Conservation (phyloP, 208 protist species). For the Leishmania mexicana region DNA sequence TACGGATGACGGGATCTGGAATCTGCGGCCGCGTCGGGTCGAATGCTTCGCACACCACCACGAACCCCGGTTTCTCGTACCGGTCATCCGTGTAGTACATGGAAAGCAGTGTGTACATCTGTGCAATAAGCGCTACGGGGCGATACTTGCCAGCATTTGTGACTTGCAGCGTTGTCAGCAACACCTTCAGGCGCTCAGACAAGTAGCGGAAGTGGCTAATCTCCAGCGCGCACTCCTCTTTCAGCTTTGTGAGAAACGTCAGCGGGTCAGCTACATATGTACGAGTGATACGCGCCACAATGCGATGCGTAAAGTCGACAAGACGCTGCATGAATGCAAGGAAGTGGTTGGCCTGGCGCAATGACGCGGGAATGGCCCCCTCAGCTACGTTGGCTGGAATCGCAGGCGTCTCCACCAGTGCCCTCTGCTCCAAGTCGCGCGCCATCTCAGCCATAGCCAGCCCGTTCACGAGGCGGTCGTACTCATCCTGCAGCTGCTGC, state of each 20-base stretch:
- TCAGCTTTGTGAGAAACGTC: slow-evolving; percentile 88
- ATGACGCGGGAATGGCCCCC: slow-evolving; percentile 96
- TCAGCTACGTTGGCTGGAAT: slow-evolving; percentile 86
- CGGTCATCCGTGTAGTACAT: slow-evolving; percentile 93
- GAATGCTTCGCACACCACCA: slow-evolving; percentile 96
- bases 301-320: slow-evolving; percentile 94
- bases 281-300: slow-evolving; percentile 83
- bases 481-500: slow-evolving; percentile 93
- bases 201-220: slow-evolving; percentile 87
- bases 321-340: slow-evolving; percentile 93
- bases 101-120: slow-evolving; percentile 96
- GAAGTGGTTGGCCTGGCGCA: slow-evolving; percentile 97
- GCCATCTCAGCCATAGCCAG: slow-evolving; percentile 83
- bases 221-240: slow-evolving; percentile 87
- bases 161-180: slow-evolving; percentile 96
- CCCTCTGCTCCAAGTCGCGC: slow-evolving; percentile 37
- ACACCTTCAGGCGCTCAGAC: slow-evolving; percentile 91
- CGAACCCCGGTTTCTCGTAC: slow-evolving; percentile 90
- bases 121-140: slow-evolving; percentile 91
- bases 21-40: slow-evolving; percentile 91
- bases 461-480: slow-evolving; percentile 93
- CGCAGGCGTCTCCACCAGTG: slow-evolving; percentile 35
- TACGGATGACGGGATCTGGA: slow-evolving; percentile 90
- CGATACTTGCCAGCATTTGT: slow-evolving; percentile 93
- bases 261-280: slow-evolving; percentile 90